Percentiles rank a stretch among this genome's conserved stretches.
These are phyloP conservation scores for Venturia aucupariae DNA, from an alignment of 2,329 filamentous ascomycete genomes.

Conservation along the genomic window DNA sequence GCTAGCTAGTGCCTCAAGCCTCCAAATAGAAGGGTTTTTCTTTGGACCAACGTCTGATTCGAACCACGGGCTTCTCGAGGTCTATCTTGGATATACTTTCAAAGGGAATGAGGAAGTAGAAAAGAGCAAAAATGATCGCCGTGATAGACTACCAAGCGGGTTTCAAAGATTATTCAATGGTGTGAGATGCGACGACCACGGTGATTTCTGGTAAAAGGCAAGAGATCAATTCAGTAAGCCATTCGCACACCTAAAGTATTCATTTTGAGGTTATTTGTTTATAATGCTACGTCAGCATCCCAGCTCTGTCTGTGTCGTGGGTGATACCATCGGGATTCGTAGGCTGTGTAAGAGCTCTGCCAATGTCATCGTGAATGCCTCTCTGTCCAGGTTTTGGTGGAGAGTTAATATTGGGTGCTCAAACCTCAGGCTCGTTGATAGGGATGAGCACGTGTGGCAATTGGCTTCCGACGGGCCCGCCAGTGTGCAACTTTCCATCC, in stretches of 20 bases:
- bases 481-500: not conserved
- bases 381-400: no score
- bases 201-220: slow-evolving; percentile 76
- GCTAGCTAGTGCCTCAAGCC: no score
- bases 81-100: not conserved
- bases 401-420: no score
- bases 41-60: not conserved
- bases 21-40: no score
- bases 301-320: no score
- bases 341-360: no score
- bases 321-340: no score
- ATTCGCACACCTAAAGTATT: slow-evolving; percentile 7
- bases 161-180: slow-evolving; percentile 52
- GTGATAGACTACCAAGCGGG: slow-evolving; percentile 15
- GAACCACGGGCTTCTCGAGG: not conserved
- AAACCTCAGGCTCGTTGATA: no score
- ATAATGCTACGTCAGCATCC: no score
- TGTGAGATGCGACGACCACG: slow-evolving; percentile 54
- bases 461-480: not conserved
- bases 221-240: slow-evolving; percentile 57
- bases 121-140: not conserved
- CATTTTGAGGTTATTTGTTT: no score
- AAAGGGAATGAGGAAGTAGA: no score
- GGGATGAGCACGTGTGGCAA: not conserved
- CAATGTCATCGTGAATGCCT: no score